Evolutionary conservation across 805 yeast species (phyloP).

Genomic region (Isabelozyma heimii): DNA sequence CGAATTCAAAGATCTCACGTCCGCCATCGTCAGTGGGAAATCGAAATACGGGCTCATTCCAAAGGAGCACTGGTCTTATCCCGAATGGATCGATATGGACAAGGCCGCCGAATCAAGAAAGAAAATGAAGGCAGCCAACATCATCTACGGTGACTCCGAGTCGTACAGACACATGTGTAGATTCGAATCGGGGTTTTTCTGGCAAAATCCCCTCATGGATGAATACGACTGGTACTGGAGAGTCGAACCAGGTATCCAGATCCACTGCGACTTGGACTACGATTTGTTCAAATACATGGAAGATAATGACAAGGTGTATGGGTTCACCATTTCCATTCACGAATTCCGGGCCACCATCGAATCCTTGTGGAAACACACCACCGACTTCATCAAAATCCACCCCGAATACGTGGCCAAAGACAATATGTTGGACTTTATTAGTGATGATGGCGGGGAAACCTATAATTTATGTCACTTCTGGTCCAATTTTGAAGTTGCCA

Average conservation of each 20-base stretch:
- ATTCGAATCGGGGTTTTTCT: conserved; percentile 84
- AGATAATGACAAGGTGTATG: conserved; percentile 72
- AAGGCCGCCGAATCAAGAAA: conserved; percentile 64
- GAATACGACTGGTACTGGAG: conserved; percentile 92
- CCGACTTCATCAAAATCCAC: conserved; percentile 56
- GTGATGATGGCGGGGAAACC: conserved; percentile 62
- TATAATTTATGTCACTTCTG: conserved; percentile 85
- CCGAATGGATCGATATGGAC: conserved; percentile 72
- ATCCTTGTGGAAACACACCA: conserved; percentile 74
- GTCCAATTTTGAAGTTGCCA: conserved; percentile 83
- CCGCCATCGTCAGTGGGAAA: conserved; percentile 67
- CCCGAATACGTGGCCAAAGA: conserved; percentile 60
- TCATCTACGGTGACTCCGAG: conserved; percentile 68
- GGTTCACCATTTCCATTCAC: conserved; percentile 76
- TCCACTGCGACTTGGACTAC: conserved; percentile 77
- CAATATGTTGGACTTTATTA: conserved; percentile 65
- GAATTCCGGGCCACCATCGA: conserved; percentile 86
- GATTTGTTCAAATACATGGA: conserved; percentile 84
- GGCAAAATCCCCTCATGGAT: conserved; percentile 65
- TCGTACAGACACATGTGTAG: conserved; percentile 90
- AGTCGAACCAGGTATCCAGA: conserved; percentile 79
- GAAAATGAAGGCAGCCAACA: conserved; percentile 48
- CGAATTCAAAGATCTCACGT: conserved; percentile 68
- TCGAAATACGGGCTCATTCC: conserved; percentile 78
- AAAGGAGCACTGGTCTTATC: conserved; percentile 81